These are phyloP conservation scores for Xylariaceae sp. DNA, from an alignment of 2,329 filamentous ascomycete genomes.

Conservation along the genomic window DNA sequence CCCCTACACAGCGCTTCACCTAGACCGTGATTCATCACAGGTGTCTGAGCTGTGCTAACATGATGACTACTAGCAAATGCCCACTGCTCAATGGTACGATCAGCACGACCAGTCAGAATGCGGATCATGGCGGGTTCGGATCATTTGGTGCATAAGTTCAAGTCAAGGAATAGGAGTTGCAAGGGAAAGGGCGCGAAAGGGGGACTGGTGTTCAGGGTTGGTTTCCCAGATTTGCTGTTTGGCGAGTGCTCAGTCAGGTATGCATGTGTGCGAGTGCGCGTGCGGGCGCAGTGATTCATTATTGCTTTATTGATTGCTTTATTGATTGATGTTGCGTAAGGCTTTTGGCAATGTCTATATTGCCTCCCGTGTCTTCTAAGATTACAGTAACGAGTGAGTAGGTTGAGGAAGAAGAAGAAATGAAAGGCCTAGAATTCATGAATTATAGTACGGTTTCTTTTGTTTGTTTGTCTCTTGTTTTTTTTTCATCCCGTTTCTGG, in stretches of 20 bases:
- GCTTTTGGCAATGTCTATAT: too few relatives aligned
- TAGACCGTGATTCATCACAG: constrained; percentile 4
- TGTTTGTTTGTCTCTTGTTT: too few relatives aligned
- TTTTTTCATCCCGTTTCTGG: too few relatives aligned
- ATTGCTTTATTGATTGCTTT: too few relatives aligned
- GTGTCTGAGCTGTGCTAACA: constrained; percentile 26
- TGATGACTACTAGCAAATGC: constrained; percentile 48
- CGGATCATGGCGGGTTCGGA: constrained; percentile 55
- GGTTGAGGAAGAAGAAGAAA: too few relatives aligned
- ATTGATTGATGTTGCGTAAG: too few relatives aligned
- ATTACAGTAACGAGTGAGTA: too few relatives aligned
- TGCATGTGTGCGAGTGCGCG: too few relatives aligned
- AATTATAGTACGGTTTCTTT: too few relatives aligned
- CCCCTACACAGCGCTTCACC: background rate
- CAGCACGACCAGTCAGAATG: constrained; percentile 53
- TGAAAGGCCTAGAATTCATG: too few relatives aligned
- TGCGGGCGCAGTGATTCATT: too few relatives aligned
- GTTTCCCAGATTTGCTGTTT: background rate
- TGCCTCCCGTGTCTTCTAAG: too few relatives aligned
- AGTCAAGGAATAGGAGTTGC: constrained; percentile 1
- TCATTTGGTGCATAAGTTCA: constrained; percentile 42
- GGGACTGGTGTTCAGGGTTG: background rate
- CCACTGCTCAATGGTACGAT: constrained; percentile 81
- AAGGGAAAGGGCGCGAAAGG: background rate
- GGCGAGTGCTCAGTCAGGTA: background rate